These are phyloP conservation scores for Colletotrichum acutatum DNA, from an alignment of 2,329 filamentous ascomycete species.

Conservation along the genomic window DNA sequence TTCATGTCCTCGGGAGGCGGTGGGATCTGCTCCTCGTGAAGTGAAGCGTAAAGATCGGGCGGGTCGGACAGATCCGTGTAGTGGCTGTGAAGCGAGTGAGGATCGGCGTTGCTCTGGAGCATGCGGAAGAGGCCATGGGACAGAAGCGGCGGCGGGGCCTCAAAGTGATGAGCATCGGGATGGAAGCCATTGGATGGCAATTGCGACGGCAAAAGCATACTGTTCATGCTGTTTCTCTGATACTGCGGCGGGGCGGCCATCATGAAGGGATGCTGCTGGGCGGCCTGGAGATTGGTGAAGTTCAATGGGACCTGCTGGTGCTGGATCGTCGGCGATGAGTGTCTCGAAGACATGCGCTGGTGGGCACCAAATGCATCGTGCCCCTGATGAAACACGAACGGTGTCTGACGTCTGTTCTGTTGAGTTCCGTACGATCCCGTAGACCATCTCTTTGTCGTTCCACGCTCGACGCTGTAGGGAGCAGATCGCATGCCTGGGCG, in stretches of 20 bases:
- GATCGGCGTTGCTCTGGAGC: slow-evolving; percentile 79
- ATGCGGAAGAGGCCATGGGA: slow-evolving; percentile 80
- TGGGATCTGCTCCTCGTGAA: slow-evolving; percentile 78
- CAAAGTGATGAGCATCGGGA: slow-evolving; percentile 63
- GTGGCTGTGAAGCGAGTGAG: slow-evolving; percentile 73
- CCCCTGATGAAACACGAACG: slow-evolving; percentile 71
- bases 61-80: slow-evolving; percentile 80
- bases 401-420: slow-evolving; percentile 65
- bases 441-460: slow-evolving; percentile 80
- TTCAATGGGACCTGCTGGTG: slow-evolving; percentile 62
- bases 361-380: slow-evolving; percentile 69
- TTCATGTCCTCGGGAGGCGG: slow-evolving; percentile 87
- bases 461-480: slow-evolving; percentile 76
- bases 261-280: slow-evolving; percentile 66
- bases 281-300: slow-evolving; percentile 65
- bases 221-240: slow-evolving; percentile 69
- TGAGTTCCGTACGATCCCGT: slow-evolving; percentile 76
- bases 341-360: slow-evolving; percentile 64
- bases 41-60: slow-evolving; percentile 80
- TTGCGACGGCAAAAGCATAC: slow-evolving; percentile 61
- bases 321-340: slow-evolving; percentile 61
- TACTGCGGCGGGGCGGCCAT: slow-evolving; percentile 63
- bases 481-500: slow-evolving; percentile 74
- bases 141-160: slow-evolving; percentile 70
- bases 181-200: slow-evolving; percentile 57